Evolutionary conservation across 441 rosid species (phyloP), one percentile per base, ranked within the genome.

Genomic region (Populus hybrid): DNA sequence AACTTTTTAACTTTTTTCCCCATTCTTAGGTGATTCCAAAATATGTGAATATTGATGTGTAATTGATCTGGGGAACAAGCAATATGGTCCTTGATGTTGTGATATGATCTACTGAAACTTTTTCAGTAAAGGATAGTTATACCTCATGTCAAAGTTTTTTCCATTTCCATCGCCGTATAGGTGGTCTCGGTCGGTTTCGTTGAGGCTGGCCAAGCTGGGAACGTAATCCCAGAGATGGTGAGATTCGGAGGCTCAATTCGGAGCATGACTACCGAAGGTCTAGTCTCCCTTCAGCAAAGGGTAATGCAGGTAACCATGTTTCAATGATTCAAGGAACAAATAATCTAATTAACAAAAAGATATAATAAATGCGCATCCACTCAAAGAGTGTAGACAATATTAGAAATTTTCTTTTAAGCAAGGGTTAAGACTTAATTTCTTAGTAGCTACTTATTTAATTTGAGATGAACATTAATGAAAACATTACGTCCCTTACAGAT

Each of bases 231-330:
- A 2, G 86, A 82, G 81, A 83, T 83, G 0, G 80, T 87, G 63
- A 84, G 70, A 82, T 85, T 89, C 38, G 86, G 86, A n/a, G 90
- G 93, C 64, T 81, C 91, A 64, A 72, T 80, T 14, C 77, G 90
- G 20, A 89, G 93, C 83, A 66, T 82, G 86, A 88, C 84, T 26
- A 74, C 84, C 0, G 83, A 81, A 82, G 90, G 90, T 35, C 79
- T 88, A 30, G 50, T 12, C 24, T 80, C 81, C 82, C 82, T 86
- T 73, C 84, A 75, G 77, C 81, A 78, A 76, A 85, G 93, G 76
- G 76, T 85, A 68, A 81, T 63, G 71, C 86, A 89, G 89, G 90
- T 88, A 82, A 64, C 6, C 20, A 35, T 65, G 78, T 2, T 38
- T 11, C n/a, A 35, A 6, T 14, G 54, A 67, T 72, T 72, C 3